A percentile compares a stretch with the other conserved stretches of the same genome.
Evolutionary conservation across 108 stramenopile species (phyloP).

Genomic region (Aurantiochytrium sp.): DNA sequence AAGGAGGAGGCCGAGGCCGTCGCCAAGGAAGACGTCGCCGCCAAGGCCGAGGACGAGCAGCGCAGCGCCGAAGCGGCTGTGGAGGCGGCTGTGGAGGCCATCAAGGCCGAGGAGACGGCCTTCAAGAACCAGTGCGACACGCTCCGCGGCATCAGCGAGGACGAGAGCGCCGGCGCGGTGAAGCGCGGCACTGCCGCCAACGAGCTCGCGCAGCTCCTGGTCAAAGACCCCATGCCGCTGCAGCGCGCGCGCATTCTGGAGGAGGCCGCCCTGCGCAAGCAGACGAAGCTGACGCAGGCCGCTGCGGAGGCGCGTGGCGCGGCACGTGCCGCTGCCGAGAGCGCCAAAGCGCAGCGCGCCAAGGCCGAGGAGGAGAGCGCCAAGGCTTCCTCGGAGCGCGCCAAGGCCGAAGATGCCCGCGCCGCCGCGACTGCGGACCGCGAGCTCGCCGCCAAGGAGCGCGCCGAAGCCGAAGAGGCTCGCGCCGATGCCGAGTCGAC

Average conservation of each 20-base stretch:
- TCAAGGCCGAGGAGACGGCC: not conserved
- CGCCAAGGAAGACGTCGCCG: not conserved
- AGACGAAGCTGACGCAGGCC: no score
- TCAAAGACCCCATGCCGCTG: conserved; percentile 27
- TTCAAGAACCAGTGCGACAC: not conserved
- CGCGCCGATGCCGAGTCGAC: not conserved
- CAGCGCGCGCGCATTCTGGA: conserved; percentile 8
- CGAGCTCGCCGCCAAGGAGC: not conserved
- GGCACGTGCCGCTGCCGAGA: not conserved
- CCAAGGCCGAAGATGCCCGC: not conserved
- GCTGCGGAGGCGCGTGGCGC: no score
- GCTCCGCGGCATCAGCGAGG: not conserved
- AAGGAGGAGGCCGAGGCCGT: not conserved
- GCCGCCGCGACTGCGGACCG: not conserved
- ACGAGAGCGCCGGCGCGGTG: not conserved
- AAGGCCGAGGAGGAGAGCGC: not conserved
- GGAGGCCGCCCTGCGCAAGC: conserved; percentile 28
- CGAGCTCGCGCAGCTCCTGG: conserved; percentile 26
- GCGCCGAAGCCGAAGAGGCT: conserved; percentile 30
- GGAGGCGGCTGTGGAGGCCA: not conserved
- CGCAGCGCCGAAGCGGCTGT: not conserved
- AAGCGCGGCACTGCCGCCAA: conserved; percentile 32
- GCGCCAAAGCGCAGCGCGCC: not conserved
- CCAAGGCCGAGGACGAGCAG: not conserved
- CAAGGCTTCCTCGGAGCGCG: not conserved